These are phyloP conservation scores for Penicillium coprophilum DNA, from an alignment of 495 filamentous ascomycete species.

Conservation along the genomic window DNA sequence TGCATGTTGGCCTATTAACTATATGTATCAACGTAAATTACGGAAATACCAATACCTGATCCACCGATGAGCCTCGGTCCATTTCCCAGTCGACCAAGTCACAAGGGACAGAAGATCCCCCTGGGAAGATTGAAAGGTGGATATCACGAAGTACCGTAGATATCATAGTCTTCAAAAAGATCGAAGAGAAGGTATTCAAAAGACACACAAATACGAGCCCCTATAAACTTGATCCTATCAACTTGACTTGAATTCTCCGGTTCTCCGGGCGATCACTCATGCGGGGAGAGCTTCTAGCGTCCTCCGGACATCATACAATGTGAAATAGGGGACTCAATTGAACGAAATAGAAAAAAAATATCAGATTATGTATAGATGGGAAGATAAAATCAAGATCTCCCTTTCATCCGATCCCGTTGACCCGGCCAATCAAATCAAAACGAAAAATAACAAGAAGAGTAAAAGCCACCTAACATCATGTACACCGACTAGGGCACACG, in stretches of 20 bases:
- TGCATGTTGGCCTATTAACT: not conserved
- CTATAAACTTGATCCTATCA: too few relatives aligned
- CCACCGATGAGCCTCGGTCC: constrained; percentile 24
- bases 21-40: too few relatives aligned
- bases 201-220: not conserved
- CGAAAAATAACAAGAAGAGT: constrained; percentile 3
- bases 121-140: not conserved
- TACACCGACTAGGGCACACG: not conserved
- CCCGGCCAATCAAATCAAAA: constrained; percentile 18
- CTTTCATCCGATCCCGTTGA: constrained; percentile 31
- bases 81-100: constrained; percentile 6
- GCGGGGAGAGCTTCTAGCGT: constrained; percentile 26
- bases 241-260: not conserved
- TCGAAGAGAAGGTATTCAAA: not conserved
- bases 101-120: not conserved
- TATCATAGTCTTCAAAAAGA: too few relatives aligned
- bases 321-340: too few relatives aligned
- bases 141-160: not conserved
- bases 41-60: constrained; percentile 16
- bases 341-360: not conserved
- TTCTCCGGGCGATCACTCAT: constrained; percentile 12
- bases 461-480: constrained; percentile 19
- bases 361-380: constrained; percentile 12
- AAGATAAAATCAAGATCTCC: constrained; percentile 15
- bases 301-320: too few relatives aligned